Conservation (phyloP, 2,329 filamentous ascomycete species). For the Scolecobasidium constrictum region DNA sequence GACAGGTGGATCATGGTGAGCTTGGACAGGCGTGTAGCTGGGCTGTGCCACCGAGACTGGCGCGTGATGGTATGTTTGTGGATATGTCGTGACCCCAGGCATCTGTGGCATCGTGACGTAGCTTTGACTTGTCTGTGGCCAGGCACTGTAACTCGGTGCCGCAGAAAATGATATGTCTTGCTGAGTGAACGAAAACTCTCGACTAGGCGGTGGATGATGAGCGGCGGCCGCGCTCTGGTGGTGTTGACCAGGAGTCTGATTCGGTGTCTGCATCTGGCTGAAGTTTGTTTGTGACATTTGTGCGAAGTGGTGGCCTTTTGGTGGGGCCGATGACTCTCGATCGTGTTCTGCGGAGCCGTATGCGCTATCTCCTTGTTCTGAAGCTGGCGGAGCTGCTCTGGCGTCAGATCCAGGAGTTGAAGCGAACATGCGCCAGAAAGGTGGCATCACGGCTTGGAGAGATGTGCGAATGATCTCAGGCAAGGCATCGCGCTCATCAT, state of each 20-base stretch:
- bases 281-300: neutral
- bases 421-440: constrained; percentile 6
- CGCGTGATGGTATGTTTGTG: constrained; percentile 1
- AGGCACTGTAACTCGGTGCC: neutral
- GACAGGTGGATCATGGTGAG: neutral
- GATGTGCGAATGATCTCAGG: constrained; percentile 6
- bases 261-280: neutral
- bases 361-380: constrained; percentile 6
- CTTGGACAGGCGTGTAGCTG: constrained; percentile 1
- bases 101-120: constrained; percentile 2
- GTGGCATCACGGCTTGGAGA: constrained; percentile 7
- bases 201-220: neutral
- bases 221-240: neutral
- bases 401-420: constrained; percentile 1
- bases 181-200: neutral
- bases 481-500: constrained; percentile 6
- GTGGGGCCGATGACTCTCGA: neutral
- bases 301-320: neutral
- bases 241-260: neutral
- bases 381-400: constrained; percentile 3
- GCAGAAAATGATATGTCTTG: neutral
- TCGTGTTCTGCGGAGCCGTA: constrained; percentile 4
- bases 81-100: constrained; percentile 1
- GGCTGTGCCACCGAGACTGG: constrained; percentile 1
- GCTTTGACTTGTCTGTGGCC: constrained; percentile 2